Conservation (phyloP, 1,284 basidiomycete species). For the Apiotrichum domesticum region DNA sequence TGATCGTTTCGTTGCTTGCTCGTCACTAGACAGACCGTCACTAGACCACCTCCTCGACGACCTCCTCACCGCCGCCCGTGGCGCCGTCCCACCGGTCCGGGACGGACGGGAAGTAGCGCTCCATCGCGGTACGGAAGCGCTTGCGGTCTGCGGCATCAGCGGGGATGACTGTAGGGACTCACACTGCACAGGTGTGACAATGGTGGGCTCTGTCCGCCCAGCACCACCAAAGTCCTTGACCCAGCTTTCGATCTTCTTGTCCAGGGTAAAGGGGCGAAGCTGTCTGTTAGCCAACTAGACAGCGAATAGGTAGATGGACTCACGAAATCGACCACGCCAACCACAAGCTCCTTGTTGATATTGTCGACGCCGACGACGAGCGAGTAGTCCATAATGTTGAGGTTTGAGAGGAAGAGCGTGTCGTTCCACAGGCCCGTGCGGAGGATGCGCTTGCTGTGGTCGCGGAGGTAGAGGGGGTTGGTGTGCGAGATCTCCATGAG, state of each 20-base stretch:
- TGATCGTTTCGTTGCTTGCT: too few species aligned
- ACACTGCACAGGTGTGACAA: conserved; percentile 62
- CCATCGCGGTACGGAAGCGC: conserved; percentile 85
- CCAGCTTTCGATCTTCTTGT: conserved; percentile 96
- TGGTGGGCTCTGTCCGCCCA: conserved; percentile 80
- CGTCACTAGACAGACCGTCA: too few species aligned
- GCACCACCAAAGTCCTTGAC: conserved; percentile 84
- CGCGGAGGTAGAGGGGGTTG: conserved; percentile 84
- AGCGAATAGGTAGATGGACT: not conserved
- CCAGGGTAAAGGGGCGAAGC: conserved; percentile 51
- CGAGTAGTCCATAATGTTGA: conserved; percentile 99
- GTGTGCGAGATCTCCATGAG: conserved; percentile 45
- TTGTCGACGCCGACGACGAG: conserved; percentile 89
- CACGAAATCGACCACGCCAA: conserved; percentile 78
- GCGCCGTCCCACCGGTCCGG: conserved; percentile 39
- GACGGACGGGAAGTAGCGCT: conserved; percentile 65
- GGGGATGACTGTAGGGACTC: conserved; percentile 4
- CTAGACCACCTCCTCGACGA: conserved; percentile 2
- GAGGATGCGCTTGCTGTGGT: conserved; percentile 89
- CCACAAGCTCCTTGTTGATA: conserved; percentile 72
- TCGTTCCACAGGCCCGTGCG: conserved; percentile 89
- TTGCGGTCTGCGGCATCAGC: conserved; percentile 50
- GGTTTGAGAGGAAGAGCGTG: conserved; percentile 78
- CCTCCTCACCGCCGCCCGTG: not conserved
- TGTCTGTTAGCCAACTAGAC: not conserved